Conservation (phyloP, 768 basidiomycete species). For the Basidioascus undulatus region DNA sequence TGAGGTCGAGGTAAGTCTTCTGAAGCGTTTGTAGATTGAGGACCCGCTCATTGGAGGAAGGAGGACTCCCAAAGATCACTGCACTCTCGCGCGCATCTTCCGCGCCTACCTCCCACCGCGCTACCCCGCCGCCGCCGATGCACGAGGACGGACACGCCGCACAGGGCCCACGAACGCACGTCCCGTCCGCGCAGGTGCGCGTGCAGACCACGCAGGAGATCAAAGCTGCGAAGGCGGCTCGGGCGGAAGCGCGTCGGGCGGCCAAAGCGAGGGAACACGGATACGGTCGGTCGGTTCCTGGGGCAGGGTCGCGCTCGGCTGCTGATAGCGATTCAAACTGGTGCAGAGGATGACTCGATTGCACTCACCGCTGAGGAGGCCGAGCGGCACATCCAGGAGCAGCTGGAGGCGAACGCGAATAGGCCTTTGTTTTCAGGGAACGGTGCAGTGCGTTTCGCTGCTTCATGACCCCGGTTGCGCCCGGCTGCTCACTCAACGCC, state of each 20-base stretch:
- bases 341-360: no score
- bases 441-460: slow-evolving; percentile 6
- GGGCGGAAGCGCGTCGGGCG: no score
- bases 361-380: neutral
- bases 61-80: neutral
- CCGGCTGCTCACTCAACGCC: neutral
- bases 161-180: no score
- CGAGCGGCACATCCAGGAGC: neutral
- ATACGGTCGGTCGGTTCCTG: no score
- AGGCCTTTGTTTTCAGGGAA: slow-evolving; percentile 2
- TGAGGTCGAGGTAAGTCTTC: slow-evolving; percentile 28
- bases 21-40: neutral
- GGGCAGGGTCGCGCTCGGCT: no score
- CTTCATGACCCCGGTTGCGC: neutral
- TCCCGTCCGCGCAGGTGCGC: no score
- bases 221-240: no score
- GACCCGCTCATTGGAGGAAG: slow-evolving; percentile 8
- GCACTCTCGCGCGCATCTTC: neutral
- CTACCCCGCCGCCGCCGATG: neutral
- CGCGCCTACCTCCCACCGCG: neutral
- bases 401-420: slow-evolving; percentile 1
- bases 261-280: no score
- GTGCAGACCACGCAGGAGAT: no score
- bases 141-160: slow-evolving; percentile 8
- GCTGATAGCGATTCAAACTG: no score